phyloP scores from a whole-genome alignment of 2,329 filamentous ascomycete genomes.

The Sclerotinia trifoliorum region DNA sequence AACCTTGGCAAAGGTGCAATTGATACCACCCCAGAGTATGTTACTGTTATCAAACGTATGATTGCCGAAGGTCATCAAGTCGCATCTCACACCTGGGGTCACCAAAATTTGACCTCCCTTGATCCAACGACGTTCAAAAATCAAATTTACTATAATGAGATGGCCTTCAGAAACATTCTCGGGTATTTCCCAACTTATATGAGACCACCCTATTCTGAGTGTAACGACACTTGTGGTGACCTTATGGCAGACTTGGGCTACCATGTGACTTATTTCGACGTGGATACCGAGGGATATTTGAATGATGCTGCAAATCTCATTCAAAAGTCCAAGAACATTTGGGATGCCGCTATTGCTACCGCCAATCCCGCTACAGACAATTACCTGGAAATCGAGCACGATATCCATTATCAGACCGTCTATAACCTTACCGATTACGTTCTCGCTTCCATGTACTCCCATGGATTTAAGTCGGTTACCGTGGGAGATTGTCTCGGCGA shows the following conservation, averaged over 20 bases:
- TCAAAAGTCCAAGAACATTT: conserved; percentile 48
- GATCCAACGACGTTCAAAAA: conserved; percentile 46
- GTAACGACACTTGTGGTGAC: conserved; percentile 42
- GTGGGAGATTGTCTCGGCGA: conserved; percentile 50
- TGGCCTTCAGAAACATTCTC: conserved; percentile 55
- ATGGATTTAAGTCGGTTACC: conserved; percentile 45
- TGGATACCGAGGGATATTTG: conserved; percentile 53
- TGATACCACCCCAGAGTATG: conserved; percentile 45
- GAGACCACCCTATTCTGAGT: conserved; percentile 48
- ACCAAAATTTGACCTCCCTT: conserved; percentile 49
- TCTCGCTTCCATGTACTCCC: conserved; percentile 39
- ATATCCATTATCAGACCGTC: conserved; percentile 43
- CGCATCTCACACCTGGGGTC: conserved; percentile 57
- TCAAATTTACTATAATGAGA: conserved; percentile 54
- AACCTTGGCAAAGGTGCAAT: conserved; percentile 47
- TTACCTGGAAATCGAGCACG: conserved; percentile 52
- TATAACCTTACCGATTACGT: conserved; percentile 42
- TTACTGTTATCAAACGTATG: conserved; percentile 46
- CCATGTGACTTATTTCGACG: conserved; percentile 45
- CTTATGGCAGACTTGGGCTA: conserved; percentile 46
- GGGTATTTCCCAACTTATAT: conserved; percentile 56
- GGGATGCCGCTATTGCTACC: conserved; percentile 31
- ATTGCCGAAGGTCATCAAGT: conserved; percentile 53
- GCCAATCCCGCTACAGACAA: conserved; percentile 28
- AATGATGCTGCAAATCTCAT: conserved; percentile 46